Percentiles rank a stretch among this genome's conserved stretches.
Evolutionary conservation across 1,284 basidiomycete genomes (phyloP).

Genomic region (Ceratobasidium sp.): DNA sequence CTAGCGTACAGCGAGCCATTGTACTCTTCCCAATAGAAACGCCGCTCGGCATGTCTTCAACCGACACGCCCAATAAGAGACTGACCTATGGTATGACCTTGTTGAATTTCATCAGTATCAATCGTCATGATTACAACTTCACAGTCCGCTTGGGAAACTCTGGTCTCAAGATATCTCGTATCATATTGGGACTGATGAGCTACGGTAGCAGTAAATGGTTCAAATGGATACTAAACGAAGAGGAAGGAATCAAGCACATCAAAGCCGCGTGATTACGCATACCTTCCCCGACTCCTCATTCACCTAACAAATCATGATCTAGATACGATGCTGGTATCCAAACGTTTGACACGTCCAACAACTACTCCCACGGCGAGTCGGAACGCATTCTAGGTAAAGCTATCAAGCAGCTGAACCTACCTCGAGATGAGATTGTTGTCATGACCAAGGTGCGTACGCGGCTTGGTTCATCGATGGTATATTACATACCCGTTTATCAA

Average conservation of each 20-base stretch:
- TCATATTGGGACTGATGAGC: conserved; percentile 35
- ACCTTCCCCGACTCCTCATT: neutral
- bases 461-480: conserved; percentile 38
- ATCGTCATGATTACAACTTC: no score
- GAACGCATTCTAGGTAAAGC: conserved; percentile 44
- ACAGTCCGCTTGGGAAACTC: conserved; percentile 36
- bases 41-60: no score
- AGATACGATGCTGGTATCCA: conserved; percentile 55
- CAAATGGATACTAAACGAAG: neutral
- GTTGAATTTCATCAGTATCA: no score
- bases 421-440: conserved; percentile 41
- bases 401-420: conserved; percentile 42
- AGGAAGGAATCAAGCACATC: conserved; percentile 1
- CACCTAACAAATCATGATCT: neutral
- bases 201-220: neutral
- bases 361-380: conserved; percentile 39
- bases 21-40: no score
- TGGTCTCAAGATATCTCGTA: conserved; percentile 36
- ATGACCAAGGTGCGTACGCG: conserved; percentile 44
- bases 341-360: conserved; percentile 61
- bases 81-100: no score
- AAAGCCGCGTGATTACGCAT: neutral
- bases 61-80: no score
- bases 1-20: no score
- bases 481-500: neutral